Conservation (phyloP, 2,329 filamentous ascomycete species). For the Exophiala aquamarina region DNA sequence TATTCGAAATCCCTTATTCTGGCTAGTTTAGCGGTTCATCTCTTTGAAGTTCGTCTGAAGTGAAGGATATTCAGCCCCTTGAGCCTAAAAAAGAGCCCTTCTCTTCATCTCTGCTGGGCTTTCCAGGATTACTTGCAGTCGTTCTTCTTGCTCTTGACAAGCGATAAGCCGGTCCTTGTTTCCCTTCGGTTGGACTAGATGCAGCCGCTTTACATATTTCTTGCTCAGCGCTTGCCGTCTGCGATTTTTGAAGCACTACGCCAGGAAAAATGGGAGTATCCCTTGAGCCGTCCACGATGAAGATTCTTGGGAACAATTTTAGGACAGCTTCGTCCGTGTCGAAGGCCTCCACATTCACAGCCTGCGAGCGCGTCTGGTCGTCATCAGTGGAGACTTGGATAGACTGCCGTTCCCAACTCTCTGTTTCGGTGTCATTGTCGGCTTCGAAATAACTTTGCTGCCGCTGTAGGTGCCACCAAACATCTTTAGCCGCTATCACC, state of each 20-base stretch:
- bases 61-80: neutral
- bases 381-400: neutral
- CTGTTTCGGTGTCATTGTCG: neutral
- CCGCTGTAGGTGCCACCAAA: constrained; percentile 1
- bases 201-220: neutral
- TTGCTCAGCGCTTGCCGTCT: constrained; percentile 2
- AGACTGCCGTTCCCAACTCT: constrained; percentile 2
- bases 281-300: constrained; percentile 1
- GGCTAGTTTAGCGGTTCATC: too few relatives aligned
- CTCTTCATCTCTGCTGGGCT: neutral
- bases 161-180: neutral
- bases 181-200: neutral
- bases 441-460: constrained; percentile 1
- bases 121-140: neutral
- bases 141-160: neutral
- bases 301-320: constrained; percentile 1
- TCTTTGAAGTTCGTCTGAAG: neutral
- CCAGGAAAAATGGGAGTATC: constrained; percentile 1
- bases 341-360: neutral
- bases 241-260: constrained; percentile 1
- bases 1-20: too few relatives aligned
- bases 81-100: constrained; percentile 2
- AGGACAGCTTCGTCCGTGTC: constrained; percentile 1
- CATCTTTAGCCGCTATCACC: neutral
- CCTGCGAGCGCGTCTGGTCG: neutral